Evolutionary conservation across 1,139 yeast species (phyloP), one percentile per base, ranked within the genome.

Genomic region (Taphrina populina): DNA sequence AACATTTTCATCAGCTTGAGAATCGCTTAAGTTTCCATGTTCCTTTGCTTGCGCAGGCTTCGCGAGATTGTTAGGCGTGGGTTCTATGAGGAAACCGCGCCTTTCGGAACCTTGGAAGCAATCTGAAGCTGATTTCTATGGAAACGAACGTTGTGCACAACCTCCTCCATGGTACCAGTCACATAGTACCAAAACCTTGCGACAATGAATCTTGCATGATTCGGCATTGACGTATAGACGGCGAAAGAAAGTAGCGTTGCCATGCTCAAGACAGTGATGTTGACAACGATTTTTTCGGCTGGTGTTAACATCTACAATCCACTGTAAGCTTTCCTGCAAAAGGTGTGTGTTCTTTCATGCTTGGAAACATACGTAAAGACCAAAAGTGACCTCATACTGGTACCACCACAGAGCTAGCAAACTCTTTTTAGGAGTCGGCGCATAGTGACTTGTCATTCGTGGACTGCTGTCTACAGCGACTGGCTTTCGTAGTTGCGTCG

Each of bases 161-260:
- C 35, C 19, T 20, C 47, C 29, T 37, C 46, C 17, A 49, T 33
- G 4, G 39, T 23, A n/a, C 54, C 54, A n/a, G 44, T 33, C n/a
- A 49, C 39, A 15, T 49, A 26, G 24, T 17, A 37, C 54, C 54
- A 49, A 33, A 49, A 49, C 19, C 54, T 33, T 23, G 45, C 13
- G 8, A 27, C 54, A 32, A 49, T 23, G 26, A 39, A 19, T 23
- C 44, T 29, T 8, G 40, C 54, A 19, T 49, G 54, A n/a, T 21
- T 49, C 19, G 54, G 54, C 54, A 49, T 49, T 10, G 54, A 49
- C 3, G 54, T 49, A 39, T 49, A 49, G 10, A 49, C 32, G 23
- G 54, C 54, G 21, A 49, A 49, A 11, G 39, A 20, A 6, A 49
- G 40, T 7, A 49, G 32, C 2, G 24, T 21, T 17, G 36, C 30